Conservation (phyloP, 1,284 basidiomycete genomes). For the Ganoderma leucocontextum region DNA sequence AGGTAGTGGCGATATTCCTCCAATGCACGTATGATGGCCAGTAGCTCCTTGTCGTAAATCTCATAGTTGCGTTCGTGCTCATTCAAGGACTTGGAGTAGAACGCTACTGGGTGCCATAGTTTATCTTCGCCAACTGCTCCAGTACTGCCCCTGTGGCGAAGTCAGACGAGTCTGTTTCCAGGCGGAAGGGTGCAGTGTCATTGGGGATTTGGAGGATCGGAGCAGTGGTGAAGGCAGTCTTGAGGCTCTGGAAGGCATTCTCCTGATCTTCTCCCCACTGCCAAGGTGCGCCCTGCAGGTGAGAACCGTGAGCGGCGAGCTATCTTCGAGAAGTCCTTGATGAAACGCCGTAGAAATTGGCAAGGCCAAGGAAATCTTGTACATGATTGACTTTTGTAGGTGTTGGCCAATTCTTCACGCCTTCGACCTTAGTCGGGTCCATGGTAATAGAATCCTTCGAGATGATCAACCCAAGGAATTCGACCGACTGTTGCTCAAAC, state of each 20-base stretch:
- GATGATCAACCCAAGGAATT: conserved; percentile 23
- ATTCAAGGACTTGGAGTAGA: conserved; percentile 14
- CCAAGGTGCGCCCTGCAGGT: conserved; percentile 27
- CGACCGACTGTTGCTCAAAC: conserved; percentile 39
- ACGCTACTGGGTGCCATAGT: conserved; percentile 23
- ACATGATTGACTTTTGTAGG: conserved; percentile 29
- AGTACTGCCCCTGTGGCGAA: conserved; percentile 21
- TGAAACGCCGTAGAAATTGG: conserved; percentile 38
- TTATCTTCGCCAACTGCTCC: conserved; percentile 17
- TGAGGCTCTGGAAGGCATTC: conserved; percentile 41
- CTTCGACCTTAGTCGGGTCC: conserved; percentile 20
- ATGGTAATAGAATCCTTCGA: conserved; percentile 8
- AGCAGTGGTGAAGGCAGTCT: conserved; percentile 13
- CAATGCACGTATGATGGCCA: conserved; percentile 43
- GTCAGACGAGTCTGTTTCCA: conserved; percentile 13
- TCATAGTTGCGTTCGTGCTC: conserved; percentile 42
- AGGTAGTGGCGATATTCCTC: conserved; percentile 46
- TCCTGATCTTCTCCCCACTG: conserved; percentile 29
- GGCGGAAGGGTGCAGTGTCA: neutral
- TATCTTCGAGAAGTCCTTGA: conserved; percentile 41
- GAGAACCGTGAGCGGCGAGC: conserved; percentile 34
- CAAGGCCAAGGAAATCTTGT: conserved; percentile 27
- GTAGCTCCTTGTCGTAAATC: conserved; percentile 50
- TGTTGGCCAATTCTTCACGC: conserved; percentile 15
- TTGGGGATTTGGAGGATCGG: neutral